phyloP scores from a whole-genome alignment of 345 rosid species.

The Populus pruinosa region DNA sequence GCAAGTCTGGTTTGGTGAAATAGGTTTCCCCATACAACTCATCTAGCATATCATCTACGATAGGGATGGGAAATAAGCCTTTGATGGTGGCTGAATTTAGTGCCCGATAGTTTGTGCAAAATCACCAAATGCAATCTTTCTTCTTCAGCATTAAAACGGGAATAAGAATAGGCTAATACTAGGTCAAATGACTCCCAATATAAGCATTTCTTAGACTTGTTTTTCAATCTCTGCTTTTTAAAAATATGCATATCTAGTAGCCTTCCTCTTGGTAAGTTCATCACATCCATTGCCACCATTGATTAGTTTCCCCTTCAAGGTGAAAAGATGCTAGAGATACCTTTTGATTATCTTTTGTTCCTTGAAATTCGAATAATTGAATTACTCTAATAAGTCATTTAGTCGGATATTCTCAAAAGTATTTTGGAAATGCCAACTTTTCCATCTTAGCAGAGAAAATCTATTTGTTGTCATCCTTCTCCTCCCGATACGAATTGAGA shows the following conservation, averaged over 20 bases:
- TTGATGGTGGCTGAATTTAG: background rate
- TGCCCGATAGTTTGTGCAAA: background rate
- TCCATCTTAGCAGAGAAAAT: too few species aligned
- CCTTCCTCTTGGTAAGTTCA: too few species aligned
- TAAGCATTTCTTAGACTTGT: background rate
- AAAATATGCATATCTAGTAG: background rate
- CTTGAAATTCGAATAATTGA: too few species aligned
- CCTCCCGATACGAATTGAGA: too few species aligned
- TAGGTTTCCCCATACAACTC: background rate
- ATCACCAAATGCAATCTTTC: background rate
- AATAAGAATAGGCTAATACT: background rate
- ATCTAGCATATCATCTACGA: background rate
- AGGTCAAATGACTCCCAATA: background rate
- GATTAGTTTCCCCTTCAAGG: too few species aligned
- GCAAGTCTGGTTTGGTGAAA: background rate
- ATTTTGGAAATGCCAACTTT: too few species aligned
- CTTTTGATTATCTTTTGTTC: too few species aligned
- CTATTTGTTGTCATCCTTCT: too few species aligned
- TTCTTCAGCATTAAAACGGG: background rate
- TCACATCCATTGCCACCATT: too few species aligned
- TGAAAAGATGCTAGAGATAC: too few species aligned
- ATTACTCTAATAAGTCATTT: too few species aligned
- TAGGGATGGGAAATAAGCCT: background rate
- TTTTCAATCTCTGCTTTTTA: background rate
- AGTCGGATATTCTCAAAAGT: too few species aligned